Evolutionary conservation across 2,329 filamentous ascomycete species (phyloP), one percentile per base, ranked within the genome.

Genomic region (Fusarium protoensiforme): DNA sequence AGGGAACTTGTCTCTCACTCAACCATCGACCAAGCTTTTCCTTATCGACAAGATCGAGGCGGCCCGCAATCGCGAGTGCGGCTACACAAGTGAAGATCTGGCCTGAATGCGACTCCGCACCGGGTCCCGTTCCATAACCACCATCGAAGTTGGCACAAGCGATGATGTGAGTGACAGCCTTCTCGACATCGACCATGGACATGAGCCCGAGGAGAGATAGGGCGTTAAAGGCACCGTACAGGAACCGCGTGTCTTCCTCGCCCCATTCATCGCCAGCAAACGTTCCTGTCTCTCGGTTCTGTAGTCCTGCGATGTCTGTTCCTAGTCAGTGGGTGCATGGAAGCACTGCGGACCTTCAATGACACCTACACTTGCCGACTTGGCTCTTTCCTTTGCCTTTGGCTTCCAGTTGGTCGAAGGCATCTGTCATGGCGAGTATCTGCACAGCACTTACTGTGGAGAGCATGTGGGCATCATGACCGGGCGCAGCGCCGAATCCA

Each of bases 211-310:
- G 87, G 11, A 99, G 89, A 1, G 96, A 98, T 18, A 99, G 87
- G 1, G 94, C 94, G 80, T 97, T 97, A 64, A 99, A 87, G 9
- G 94, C 95, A 38, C 93, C 93, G 80, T 97, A 98, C 13, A 99
- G 87, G 80, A 99, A 99, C 27, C 96, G 91, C 0, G 96, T 98
- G 83, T 99, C 96, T 72, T 93, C 92, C 82, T 99, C 96, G 35
- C 96, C 96, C 95, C 95, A 99, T 82, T 97, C 92, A 79, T 99
- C 96, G 58, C 96, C 96, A 63, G 92, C 91, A 82, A 99, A 98
- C 0, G 94, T 96, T 67, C 96, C 96, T 5, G 92, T 94, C 64
- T 92, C 86, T 22, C 85, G 86, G 80, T 98, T 92, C 80, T 99
- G 96, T 60, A 98, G 88, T 71, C 86, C 86, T 71, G 95, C 92